Evolutionary conservation across 1,139 yeast species (phyloP), one percentile per base, ranked within the genome.

Genomic region (Magnusiomyces ingens): DNA sequence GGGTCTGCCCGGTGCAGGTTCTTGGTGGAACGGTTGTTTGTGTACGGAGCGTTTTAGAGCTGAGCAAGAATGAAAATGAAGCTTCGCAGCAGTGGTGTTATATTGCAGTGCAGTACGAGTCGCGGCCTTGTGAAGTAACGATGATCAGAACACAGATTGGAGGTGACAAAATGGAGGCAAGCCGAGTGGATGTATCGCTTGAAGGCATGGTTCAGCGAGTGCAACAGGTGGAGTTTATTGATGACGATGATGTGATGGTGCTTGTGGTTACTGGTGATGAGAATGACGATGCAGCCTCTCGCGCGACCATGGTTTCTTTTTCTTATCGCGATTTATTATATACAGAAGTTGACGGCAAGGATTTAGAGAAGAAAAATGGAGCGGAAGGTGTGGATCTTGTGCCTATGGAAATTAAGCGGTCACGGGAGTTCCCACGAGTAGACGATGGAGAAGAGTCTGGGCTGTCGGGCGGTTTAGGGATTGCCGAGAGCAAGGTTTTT

Each of bases 161-260:
- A 17, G 44, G 13, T 21, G n/a, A 10, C 13, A 21, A 2, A 13
- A 43, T 21, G 32, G 52, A 52, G 35, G 40, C 41, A 15, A 36
- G 43, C 15, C 46, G 50, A n/a, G 45, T 51, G 17, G 50, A 46
- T 41, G 43, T 46, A 17, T 41, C 43, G 3, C n/a, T 44, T 4
- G 53, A 43, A 12, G 17, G 38, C 10, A 48, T 36, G 21, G 40
- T 45, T 12, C 21, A 36, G 10, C 19, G 21, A 12, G 42, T 52
- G 15, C 42, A 45, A 19, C n/a, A 35, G 17, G 19, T 46, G 12
- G 47, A 52, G 17, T 52, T 49, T 44, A 42, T 52, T 35, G 46
- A 49, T 17, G 49, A 49, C 19, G 36, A 40, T 32, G 48, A 40
- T 12, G n/a, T 45, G 10, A 40, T 38, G 6, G n/a, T 49, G 2